Evolutionary conservation across 1,284 basidiomycete genomes (phyloP), one percentile per base, ranked within the genome.

Genomic region (Neolentinus lepideus): DNA sequence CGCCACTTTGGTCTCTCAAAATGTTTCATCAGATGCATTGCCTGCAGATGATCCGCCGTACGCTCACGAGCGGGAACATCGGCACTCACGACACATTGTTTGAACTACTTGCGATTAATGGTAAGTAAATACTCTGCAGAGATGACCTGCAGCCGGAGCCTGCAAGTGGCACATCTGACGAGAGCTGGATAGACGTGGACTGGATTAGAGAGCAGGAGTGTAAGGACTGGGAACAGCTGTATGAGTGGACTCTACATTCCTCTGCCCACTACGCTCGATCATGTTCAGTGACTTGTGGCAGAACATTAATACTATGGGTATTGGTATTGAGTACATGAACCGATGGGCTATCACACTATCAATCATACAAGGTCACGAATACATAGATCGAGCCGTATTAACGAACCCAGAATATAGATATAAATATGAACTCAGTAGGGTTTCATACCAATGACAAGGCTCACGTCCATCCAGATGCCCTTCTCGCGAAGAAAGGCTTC

Each of bases 1-100:
- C 59, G 61, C 52, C 14, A 53, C 1, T 70, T 70, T 54, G 62
- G 64, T 3, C 50, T 71, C 52, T 60, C 70, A n/a, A n/a, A 3
- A 64, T 66, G 58, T 70, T 65, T 48, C 68, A 70, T 50, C 61
- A 70, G 58, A 52, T 71, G 19, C 70, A 70, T 45, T 70, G 70
- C 38, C 59, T 70, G 8, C 62, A 63, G 24, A 43, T 24, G 27
- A 55, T 62, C 38, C 58, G 54, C 29, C 21, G 51, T 19, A 58
- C 56, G 19, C 50, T 58, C 53, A 24, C 54, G 47, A 29, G 27
- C 24, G 22, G 14, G 21, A 50, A 50, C 47, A 24, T 43, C 38
- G 38, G 38, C 8, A 16, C 16, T 43, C 38, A 43, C 38, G 16
- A 43, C 38, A 6, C 47, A 50, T 29, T 50, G 47, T n/a, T 24